Evolutionary conservation across 1,284 basidiomycete genomes (phyloP).

Genomic region (Apiotrichum brassicae): DNA sequence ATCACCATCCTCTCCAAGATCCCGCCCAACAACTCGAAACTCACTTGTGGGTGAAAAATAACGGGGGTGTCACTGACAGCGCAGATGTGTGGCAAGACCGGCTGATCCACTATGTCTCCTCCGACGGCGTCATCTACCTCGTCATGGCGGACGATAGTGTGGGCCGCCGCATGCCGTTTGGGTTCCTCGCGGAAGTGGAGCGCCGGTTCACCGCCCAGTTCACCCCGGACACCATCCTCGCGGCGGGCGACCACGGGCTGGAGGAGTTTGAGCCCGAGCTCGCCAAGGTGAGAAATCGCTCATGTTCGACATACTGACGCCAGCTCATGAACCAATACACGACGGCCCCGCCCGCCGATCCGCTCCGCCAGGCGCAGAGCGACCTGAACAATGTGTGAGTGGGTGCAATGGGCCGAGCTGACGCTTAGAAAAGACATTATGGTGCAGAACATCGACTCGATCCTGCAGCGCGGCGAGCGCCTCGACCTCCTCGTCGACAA

Average conservation of each 20-base stretch:
- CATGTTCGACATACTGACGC: conserved; percentile 37
- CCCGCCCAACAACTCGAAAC: conserved; percentile 17
- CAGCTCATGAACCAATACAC: conserved; percentile 80
- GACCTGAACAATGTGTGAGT: conserved; percentile 75
- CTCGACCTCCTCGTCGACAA: conserved; percentile 96
- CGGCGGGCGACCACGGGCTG: conserved; percentile 47
- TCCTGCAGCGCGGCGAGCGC: conserved; percentile 86
- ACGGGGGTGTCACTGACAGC: too few relatives aligned
- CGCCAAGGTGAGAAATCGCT: conserved; percentile 47
- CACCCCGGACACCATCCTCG: conserved; percentile 44
- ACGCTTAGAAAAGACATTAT: conserved; percentile 73
- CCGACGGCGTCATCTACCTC: conserved; percentile 76
- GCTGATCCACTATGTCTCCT: conserved; percentile 90
- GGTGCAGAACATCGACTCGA: conserved; percentile 89
- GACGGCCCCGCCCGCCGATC: conserved; percentile 82
- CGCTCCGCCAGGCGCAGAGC: conserved; percentile 78
- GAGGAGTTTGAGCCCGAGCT: conserved; percentile 48
- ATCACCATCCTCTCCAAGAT: conserved; percentile 87
- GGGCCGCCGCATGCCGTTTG: conserved; percentile 86
- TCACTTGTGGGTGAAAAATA: conserved; percentile 13
- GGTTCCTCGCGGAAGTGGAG: conserved; percentile 82
- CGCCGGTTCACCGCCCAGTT: conserved; percentile 62
- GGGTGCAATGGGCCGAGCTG: not conserved
- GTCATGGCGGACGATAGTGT: conserved; percentile 90
- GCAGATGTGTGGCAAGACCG: conserved; percentile 86